phyloP scores from a whole-genome alignment of 306 rosid genomes.

The Prunus davidiana region DNA sequence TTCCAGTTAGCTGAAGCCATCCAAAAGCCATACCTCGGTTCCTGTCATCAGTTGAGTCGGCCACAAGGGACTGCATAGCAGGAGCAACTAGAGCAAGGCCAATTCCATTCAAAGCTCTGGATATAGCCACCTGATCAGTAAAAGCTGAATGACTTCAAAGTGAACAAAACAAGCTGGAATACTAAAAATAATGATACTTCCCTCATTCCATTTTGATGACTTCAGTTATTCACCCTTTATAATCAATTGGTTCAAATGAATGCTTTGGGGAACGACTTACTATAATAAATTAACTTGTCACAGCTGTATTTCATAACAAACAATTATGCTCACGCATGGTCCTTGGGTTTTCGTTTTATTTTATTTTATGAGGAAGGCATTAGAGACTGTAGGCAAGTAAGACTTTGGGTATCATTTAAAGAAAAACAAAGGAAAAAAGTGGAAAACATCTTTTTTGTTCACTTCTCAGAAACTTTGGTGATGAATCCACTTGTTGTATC shows the following conservation, averaged over 20 bases:
- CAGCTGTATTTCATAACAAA: not conserved
- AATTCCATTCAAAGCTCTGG: constrained; percentile 88
- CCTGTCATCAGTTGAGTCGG: constrained; percentile 79
- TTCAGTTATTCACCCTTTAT: not conserved
- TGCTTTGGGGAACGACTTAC: not conserved
- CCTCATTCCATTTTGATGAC: constrained; percentile 9
- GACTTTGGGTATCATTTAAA: not conserved
- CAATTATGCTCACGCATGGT: not conserved
- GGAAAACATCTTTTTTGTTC: not conserved
- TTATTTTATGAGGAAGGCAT: not conserved
- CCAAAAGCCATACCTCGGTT: constrained; percentile 93
- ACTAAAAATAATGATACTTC: constrained; percentile 13
- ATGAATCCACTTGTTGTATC: not conserved
- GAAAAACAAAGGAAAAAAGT: not conserved
- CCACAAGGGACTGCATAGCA: constrained; percentile 92
- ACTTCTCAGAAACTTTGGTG: not conserved
- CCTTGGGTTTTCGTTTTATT: not conserved
- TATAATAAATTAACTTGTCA: not conserved
- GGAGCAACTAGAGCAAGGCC: constrained; percentile 95
- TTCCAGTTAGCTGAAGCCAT: constrained; percentile 89
- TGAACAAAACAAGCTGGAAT: constrained; percentile 35
- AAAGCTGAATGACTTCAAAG: constrained; percentile 35
- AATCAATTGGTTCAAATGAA: not conserved
- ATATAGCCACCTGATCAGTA: constrained; percentile 73
- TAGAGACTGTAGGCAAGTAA: not conserved